Base-by-base conservation (phyloP, 495 filamentous ascomycete species). In the Penicillium bovifimosum region DNA sequence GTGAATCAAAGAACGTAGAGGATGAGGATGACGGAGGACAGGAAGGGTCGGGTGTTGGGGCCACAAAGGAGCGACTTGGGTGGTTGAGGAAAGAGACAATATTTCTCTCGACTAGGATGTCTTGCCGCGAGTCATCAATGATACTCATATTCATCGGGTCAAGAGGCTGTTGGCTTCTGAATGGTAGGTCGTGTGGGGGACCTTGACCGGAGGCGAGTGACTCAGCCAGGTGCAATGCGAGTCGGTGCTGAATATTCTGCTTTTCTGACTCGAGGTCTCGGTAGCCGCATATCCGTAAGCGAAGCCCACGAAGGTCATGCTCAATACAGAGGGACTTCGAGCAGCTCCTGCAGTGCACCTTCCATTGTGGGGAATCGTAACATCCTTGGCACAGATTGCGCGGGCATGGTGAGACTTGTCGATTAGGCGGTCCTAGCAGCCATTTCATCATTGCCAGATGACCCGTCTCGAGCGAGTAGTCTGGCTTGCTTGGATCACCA, bases 351-450 rank as follows among this genome's bases (percentile, higher is more conserved):
- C 81, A 84, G 14, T 75, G 67, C 6, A 82, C 74, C 61, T 81
- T 82, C 81, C 81, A 84, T 31, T 76, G 74, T 32, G 76, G 74
- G 10, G 74, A 77, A 29, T 77, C 71, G 53, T 80, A 80, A 63
- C 81, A 84, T 35, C 81, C 78, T 44, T 79, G 72, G 54, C 81
- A 84, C 6, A 84, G 61, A 36, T 78, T 80, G n/a, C 81, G 77
- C 5, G 81, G 80, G 49, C 77, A 80, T 16, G 74, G 71, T 24
- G 72, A 70, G 2, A 72, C 68, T 54, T 77, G 70, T 14, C 76
- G 68, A 49, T 76, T 68, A 6, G 70, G 69, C 1, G 72, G 71
- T 3, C 73, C 74, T 6, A 78, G 60, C 14, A 80, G 54, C 73
- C 73, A 77, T 39, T 70, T 69, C 67, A 80, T 77, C 61, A 80